phyloP scores from a whole-genome alignment of 1,284 basidiomycete genomes.

The Spongispora temasekensis region DNA sequence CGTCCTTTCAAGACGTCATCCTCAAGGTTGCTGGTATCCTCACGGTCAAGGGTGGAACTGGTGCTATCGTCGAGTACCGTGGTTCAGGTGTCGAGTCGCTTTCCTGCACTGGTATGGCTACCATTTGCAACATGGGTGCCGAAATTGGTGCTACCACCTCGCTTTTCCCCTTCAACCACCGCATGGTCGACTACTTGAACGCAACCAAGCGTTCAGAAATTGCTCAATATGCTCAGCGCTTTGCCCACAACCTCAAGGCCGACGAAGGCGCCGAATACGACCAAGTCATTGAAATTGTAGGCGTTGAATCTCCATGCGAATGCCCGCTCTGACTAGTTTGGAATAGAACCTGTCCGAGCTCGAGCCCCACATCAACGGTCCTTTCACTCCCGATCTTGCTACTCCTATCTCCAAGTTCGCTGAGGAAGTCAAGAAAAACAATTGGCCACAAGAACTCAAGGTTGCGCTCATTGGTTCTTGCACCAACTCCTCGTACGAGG shows the following conservation, averaged over 20 bases:
- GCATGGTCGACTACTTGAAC: conserved; percentile 92
- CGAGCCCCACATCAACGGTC: conserved; percentile 99
- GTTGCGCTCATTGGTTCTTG: conserved; percentile 98
- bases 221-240: conserved; percentile 87
- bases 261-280: conserved; percentile 95
- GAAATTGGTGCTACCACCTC: conserved; percentile 99
- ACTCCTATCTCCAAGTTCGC: conserved; percentile 97
- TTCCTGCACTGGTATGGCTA: conserved; percentile 99
- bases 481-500: conserved; percentile 99
- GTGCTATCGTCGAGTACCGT: conserved; percentile 94
- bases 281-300: conserved; percentile 87
- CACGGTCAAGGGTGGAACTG: conserved; percentile 97
- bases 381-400: conserved; percentile 95
- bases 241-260: conserved; percentile 90
- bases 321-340: conserved; percentile 1
- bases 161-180: conserved; percentile 97
- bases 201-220: conserved; percentile 92
- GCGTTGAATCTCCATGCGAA: conserved; percentile 31
- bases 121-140: conserved; percentile 99
- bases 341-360: conserved; percentile 88
- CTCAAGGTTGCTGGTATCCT: conserved; percentile 97
- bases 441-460: conserved; percentile 96
- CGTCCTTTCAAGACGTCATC: conserved; percentile 72
- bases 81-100: conserved; percentile 95
- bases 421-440: conserved; percentile 90